Base-by-base conservation (phyloP, 2,329 filamentous ascomycete species). In the Aspergillus aculeatinus region DNA sequence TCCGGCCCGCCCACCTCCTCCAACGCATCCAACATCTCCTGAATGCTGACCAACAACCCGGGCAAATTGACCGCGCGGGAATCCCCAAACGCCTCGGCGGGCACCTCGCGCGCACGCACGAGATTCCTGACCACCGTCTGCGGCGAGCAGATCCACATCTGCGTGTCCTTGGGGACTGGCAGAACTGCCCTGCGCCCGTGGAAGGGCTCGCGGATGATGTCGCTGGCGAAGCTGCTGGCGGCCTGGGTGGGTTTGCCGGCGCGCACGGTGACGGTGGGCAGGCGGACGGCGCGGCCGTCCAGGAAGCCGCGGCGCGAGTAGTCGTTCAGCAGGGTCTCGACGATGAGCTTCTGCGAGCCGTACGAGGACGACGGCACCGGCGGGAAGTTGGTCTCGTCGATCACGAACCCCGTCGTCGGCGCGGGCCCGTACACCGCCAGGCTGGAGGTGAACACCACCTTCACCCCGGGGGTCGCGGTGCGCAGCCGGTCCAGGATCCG, bases 1-100 rank as follows among this genome's bases (percentile, higher is more conserved):
- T 87, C 82, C 71, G 80, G 76, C 1, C 85, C 85, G 10, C 82
- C 85, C 49, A 85, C 77, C 65, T 79, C 80, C 54, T 79, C 81
- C 65, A 88, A 70, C 27, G 82, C 83, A 69, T 87, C 83, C 75
- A 87, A 77, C 75, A 87, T 80, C 67, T 87, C 82, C 72, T 86
- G 82, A n/a, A 85, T 77, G 35, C 80, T 85, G 3, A 85, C 82
- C 48, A 82, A 79, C 58, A 85, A 70, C 62, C 84, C 84, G 0
- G 84, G 84, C 51, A 87, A 69, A 70, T 83, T 81, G 12, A 83
- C 74, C 0, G 85, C 80, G 58, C 83, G 79, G 44, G 14, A 78
- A 58, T 80, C 80, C 52, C 83, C 80, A 73, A 85, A 82, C 27
- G 76, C 78, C 65, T 84, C 82, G 33, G 72, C 77, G 2, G 80